These are phyloP conservation scores for Sabuloglossum arenarium DNA, from an alignment of 495 filamentous ascomycete genomes.

Conservation along the genomic window DNA sequence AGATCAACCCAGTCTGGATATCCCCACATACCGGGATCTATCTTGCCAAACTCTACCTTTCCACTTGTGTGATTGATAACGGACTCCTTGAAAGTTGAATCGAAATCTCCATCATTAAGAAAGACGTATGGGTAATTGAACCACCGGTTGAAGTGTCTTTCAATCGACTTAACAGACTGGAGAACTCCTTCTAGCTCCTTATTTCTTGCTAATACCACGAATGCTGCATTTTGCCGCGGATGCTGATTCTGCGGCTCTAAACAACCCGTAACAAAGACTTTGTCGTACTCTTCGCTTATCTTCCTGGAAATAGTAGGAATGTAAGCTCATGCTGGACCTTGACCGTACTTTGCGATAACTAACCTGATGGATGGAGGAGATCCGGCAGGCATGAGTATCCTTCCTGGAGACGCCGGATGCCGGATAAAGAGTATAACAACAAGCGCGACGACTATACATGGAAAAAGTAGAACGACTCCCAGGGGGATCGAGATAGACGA, in stretches of 20 bases:
- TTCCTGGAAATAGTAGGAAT: conserved; percentile 33
- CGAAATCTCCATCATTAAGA: conserved; percentile 93
- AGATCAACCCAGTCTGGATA: conserved; percentile 92
- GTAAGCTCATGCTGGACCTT: conserved; percentile 2
- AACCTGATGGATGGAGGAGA: conserved; percentile 85
- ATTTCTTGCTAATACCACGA: conserved; percentile 90
- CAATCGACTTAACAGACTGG: conserved; percentile 91
- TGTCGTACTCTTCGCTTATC: conserved; percentile 94
- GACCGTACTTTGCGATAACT: conserved; percentile 9
- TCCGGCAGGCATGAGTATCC: conserved; percentile 74
- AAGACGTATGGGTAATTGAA: conserved; percentile 99
- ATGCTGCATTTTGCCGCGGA: conserved; percentile 74
- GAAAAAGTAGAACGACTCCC: conserved; percentile 83
- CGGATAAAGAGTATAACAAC: conserved; percentile 79
- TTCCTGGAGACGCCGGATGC: conserved; percentile 64
- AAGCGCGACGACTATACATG: conserved; percentile 74
- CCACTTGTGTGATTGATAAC: conserved; percentile 77
- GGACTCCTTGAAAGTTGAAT: conserved; percentile 72
- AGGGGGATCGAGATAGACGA: conserved; percentile 86
- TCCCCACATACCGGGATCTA: conserved; percentile 82
- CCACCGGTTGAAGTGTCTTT: conserved; percentile 98
- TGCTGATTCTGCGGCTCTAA: conserved; percentile 43
- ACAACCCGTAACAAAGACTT: conserved; percentile 86
- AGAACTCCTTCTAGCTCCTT: conserved; percentile 93
- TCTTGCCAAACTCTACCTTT: conserved; percentile 82